phyloP scores from a whole-genome alignment of 805 yeast genomes.

The Kodamaea neixiangensis region DNA sequence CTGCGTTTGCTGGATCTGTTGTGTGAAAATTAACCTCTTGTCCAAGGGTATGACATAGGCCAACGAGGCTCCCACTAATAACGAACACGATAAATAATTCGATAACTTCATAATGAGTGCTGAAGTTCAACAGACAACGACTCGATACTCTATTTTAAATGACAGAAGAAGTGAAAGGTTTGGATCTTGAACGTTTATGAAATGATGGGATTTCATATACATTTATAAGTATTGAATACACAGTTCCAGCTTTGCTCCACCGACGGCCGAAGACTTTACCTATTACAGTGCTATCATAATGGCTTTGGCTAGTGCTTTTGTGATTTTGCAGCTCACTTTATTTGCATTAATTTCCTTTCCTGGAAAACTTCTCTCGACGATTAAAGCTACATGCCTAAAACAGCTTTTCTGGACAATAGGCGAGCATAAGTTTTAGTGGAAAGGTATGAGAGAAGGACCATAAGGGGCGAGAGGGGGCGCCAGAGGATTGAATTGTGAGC shows the following conservation, averaged over 20 bases:
- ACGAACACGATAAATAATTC: slow-evolving; percentile 6
- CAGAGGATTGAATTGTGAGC: neutral
- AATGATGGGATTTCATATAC: neutral
- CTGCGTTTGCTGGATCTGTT: neutral
- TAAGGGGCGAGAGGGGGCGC: neutral
- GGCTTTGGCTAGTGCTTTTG: too few relatives aligned
- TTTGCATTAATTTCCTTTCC: too few relatives aligned
- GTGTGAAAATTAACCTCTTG: slow-evolving; percentile 6
- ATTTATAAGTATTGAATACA: neutral
- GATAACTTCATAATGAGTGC: slow-evolving; percentile 11
- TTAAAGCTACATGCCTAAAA: too few relatives aligned
- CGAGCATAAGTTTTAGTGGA: neutral
- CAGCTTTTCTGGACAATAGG: neutral
- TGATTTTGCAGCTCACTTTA: too few relatives aligned
- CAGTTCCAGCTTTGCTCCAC: neutral
- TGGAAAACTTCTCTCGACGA: too few relatives aligned
- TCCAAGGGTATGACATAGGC: slow-evolving; percentile 13
- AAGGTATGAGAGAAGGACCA: neutral
- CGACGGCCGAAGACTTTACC: too few relatives aligned
- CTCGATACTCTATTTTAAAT: neutral
- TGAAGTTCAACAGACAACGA: neutral
- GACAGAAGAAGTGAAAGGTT: slow-evolving; percentile 1
- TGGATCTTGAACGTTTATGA: neutral
- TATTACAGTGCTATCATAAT: too few relatives aligned
- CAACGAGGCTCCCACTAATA: slow-evolving; percentile 11